Evolutionary conservation across 257 asterid genomes (phyloP), one percentile per base, ranked within the genome.

Genomic region (Gynochthodes officinalis): DNA sequence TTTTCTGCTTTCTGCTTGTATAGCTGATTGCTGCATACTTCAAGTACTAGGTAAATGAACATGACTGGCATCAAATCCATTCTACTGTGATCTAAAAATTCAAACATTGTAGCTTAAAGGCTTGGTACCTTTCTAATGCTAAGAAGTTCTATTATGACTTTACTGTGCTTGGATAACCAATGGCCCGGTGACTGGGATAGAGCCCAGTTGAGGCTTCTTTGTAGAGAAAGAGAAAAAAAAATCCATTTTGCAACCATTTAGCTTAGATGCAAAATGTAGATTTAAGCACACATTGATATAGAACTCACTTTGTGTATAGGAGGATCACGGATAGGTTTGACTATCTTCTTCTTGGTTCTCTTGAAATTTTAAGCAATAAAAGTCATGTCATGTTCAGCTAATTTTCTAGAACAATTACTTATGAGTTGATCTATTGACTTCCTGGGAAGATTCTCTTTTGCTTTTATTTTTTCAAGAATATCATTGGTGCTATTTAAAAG

Each of bases 371-470:
- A 28, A 40, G 67, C 67, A 27, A 44, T 44, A 14, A 39, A 42
- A 40, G n/a, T 15, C 5, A 2, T 27, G 32, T 27, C 37, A 10
- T 57, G n/a, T 27, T 54, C 55, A 32, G 32, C 19, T 63, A n/a
- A 4, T 50, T 6, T 30, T 48, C 4, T 30, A 39, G 16, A 67
- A 12, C 48, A 32, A 21, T 69, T 15, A 14, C 46, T 68, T 68
- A 49, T 49, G 72, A 49, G 59, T 37, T 50, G 32, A 25, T 52
- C 50, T 39, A n/a, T 32, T 30, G 64, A 33, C 11, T 35, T 37
- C 40, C 52, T 70, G 53, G 15, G 52, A 70, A 53, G 53, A 42
- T 54, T 9, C 54, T 58, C 40, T 37, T 37, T 27, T 70, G 73
- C 19, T 14, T 42, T 42, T 40, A 40, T 4, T n/a, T 64, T 14